Evolutionary conservation across 768 basidiomycete genomes (phyloP).

Genomic region (Goffeauzyma gilvescens): DNA sequence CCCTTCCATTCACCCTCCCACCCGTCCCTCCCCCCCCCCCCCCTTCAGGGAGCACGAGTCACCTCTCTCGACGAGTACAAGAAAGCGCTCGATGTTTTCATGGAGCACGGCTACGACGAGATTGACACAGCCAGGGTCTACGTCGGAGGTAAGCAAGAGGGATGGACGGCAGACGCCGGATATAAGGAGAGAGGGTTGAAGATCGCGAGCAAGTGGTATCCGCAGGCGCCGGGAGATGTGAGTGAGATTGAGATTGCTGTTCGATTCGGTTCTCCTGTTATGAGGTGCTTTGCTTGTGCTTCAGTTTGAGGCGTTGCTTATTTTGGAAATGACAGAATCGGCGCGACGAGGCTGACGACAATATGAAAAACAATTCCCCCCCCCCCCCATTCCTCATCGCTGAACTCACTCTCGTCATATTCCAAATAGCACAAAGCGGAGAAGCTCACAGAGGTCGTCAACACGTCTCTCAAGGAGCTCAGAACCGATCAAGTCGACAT

Average conservation of each 20-base stretch:
- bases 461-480: constrained; percentile 36
- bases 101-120: constrained; percentile 43
- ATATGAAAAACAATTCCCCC: no score
- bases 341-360: no score
- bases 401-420: no score
- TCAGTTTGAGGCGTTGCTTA: constrained; percentile 6
- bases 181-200: constrained; percentile 40
- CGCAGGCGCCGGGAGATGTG: constrained; percentile 27
- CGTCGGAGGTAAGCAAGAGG: constrained; percentile 27
- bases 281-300: constrained; percentile 18
- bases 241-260: no score
- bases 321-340: not conserved
- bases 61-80: constrained; percentile 28
- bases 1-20: not conserved
- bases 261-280: not conserved
- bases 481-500: constrained; percentile 38
- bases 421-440: constrained; percentile 20
- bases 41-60: constrained; percentile 14
- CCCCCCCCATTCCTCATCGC: no score
- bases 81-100: constrained; percentile 41
- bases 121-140: constrained; percentile 31
- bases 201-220: constrained; percentile 46
- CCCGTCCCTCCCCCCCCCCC: no score
- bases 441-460: constrained; percentile 32
- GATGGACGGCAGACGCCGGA: constrained; percentile 17